Conservation (phyloP, 805 yeast species). For the Kregervanrija fluxuum region DNA sequence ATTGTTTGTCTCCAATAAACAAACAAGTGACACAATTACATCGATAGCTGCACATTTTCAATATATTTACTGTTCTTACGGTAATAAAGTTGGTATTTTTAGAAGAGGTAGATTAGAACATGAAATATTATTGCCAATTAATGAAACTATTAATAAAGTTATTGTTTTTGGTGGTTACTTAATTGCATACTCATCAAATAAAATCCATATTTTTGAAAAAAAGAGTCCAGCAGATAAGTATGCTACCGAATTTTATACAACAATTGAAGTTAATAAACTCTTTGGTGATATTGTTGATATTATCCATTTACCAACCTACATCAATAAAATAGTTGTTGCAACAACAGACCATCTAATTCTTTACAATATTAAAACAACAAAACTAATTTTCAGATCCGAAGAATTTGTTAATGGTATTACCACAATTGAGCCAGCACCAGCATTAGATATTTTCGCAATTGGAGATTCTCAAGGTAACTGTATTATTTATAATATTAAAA, state of each 20-base stretch:
- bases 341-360: slow-evolving; percentile 57
- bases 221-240: slow-evolving; percentile 28
- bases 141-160: slow-evolving; percentile 37
- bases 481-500: slow-evolving; percentile 57
- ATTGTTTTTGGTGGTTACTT: slow-evolving; percentile 73
- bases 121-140: slow-evolving; percentile 27
- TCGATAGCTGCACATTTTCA: slow-evolving; percentile 77
- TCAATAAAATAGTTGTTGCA: slow-evolving; percentile 84
- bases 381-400: slow-evolving; percentile 43
- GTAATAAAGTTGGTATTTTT: slow-evolving; percentile 64
- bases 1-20: slow-evolving; percentile 76
- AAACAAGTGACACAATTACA: slow-evolving; percentile 63
- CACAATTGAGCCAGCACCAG: slow-evolving; percentile 78
- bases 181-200: slow-evolving; percentile 42
- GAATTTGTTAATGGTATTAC: slow-evolving; percentile 55
- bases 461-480: slow-evolving; percentile 69
- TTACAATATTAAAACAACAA: slow-evolving; percentile 73
- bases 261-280: slow-evolving; percentile 47
- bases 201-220: slow-evolving; percentile 26
- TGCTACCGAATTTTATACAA: slow-evolving; percentile 63
- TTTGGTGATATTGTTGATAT: slow-evolving; percentile 68
- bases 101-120: slow-evolving; percentile 69
- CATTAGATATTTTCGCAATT: slow-evolving; percentile 71
- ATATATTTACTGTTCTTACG: slow-evolving; percentile 72
- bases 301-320: slow-evolving; percentile 82